Percentiles rank a stretch among this genome's conserved stretches.
phyloP scores from a whole-genome alignment of 257 asterid species.

The Solanum arcanum region DNA sequence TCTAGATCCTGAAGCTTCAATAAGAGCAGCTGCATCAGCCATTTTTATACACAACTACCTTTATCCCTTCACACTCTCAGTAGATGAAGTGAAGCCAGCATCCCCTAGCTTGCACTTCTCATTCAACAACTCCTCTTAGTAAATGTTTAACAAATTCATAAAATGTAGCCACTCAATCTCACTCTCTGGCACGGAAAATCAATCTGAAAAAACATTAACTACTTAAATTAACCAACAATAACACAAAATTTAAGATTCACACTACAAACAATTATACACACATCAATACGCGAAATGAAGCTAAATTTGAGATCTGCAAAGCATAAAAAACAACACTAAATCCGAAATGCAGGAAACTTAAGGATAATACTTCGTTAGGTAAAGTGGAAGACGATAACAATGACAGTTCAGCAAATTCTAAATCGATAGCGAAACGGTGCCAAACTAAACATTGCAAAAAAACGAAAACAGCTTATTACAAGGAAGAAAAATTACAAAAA shows the following conservation, averaged over 20 bases:
- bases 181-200: background rate
- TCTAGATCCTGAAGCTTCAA: slow-evolving; percentile 85
- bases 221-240: background rate
- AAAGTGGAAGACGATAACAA: slow-evolving; percentile 37
- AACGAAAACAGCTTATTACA: background rate
- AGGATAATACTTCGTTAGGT: slow-evolving; percentile 34
- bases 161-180: slow-evolving; percentile 3
- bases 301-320: slow-evolving; percentile 1
- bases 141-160: background rate
- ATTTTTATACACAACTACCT: slow-evolving; percentile 11
- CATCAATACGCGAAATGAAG: background rate
- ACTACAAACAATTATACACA: background rate
- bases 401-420: slow-evolving; percentile 52
- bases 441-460: slow-evolving; percentile 7
- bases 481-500: background rate
- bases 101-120: background rate
- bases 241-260: background rate
- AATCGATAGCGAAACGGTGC: slow-evolving; percentile 38
- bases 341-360: slow-evolving; percentile 13
- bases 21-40: slow-evolving; percentile 68
- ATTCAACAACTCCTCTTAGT: slow-evolving; percentile 5
- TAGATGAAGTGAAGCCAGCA: background rate
- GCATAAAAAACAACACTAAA: background rate
- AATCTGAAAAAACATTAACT: slow-evolving; percentile 5
- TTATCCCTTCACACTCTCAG: background rate